A percentile compares a stretch with the other conserved stretches of the same genome.
phyloP scores from a whole-genome alignment of 1,139 yeast genomes.

The Blastobotrys malaysiensis region DNA sequence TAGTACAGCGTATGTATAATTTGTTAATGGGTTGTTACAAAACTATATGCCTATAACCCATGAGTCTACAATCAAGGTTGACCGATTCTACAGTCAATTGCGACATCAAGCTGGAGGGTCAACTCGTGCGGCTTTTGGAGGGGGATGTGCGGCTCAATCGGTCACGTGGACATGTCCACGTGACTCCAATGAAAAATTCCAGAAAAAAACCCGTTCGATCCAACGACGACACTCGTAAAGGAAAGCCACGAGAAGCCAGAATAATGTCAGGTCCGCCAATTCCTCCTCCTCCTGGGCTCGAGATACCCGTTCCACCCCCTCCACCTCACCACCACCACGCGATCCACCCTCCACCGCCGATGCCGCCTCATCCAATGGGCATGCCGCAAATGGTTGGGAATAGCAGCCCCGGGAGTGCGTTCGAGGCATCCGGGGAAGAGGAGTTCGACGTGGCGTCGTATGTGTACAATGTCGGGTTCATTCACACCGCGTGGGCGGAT shows the following conservation, averaged over 20 bases:
- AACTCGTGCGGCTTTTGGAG: too few relatives aligned
- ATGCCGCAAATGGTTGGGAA: not conserved
- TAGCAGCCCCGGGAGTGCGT: not conserved
- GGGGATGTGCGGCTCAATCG: too few relatives aligned
- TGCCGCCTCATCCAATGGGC: constrained; percentile 5
- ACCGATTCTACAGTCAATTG: too few relatives aligned
- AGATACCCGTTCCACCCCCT: constrained; percentile 10
- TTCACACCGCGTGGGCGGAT: constrained; percentile 37
- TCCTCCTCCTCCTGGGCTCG: constrained; percentile 9
- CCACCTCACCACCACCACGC: constrained; percentile 5
- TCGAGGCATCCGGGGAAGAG: constrained; percentile 1
- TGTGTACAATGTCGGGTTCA: constrained; percentile 32
- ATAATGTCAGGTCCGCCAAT: constrained; percentile 10
- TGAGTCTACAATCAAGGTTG: too few relatives aligned
- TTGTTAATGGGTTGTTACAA: too few relatives aligned
- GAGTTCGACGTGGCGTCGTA: constrained; percentile 26
- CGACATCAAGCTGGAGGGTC: too few relatives aligned
- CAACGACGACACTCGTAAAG: not conserved
- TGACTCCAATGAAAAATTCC: not conserved
- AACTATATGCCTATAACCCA: too few relatives aligned
- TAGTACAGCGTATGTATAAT: too few relatives aligned
- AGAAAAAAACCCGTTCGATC: not conserved
- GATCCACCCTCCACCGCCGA: constrained; percentile 10
- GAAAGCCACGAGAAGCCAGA: not conserved
- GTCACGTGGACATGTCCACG: too few relatives aligned